phyloP scores from a whole-genome alignment of 169 alveolate species.

The Eimeria zaria region DNA sequence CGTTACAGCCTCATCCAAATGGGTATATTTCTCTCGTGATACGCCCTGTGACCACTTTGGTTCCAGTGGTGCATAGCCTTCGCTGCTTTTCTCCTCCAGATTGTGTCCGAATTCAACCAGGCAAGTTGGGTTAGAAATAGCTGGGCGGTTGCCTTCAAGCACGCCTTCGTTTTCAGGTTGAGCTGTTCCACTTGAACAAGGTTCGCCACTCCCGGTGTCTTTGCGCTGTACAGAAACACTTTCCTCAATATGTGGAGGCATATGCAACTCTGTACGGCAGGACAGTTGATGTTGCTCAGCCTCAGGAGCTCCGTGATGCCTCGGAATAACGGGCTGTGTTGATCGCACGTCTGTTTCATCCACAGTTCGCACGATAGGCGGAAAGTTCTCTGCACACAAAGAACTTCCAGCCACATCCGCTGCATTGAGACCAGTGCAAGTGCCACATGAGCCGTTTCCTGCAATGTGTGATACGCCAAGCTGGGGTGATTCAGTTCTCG shows the following conservation, averaged over 20 bases:
- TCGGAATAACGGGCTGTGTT: background rate
- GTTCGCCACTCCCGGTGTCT: background rate
- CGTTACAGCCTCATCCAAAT: background rate
- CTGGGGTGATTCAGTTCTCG: background rate
- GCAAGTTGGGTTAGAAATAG: background rate
- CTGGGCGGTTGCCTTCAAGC: conserved; percentile 1
- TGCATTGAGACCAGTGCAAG: background rate
- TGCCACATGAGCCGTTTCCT: background rate
- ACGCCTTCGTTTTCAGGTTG: background rate
- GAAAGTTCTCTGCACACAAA: background rate
- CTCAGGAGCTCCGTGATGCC: background rate
- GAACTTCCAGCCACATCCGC: background rate
- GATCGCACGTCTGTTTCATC: background rate
- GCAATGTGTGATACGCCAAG: background rate
- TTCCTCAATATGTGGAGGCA: background rate
- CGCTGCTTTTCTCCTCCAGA: background rate
- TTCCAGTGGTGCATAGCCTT: background rate
- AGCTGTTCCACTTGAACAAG: background rate
- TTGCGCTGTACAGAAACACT: background rate
- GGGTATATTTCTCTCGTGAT: background rate
- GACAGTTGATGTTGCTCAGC: background rate
- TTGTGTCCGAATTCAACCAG: background rate
- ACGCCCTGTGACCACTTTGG: background rate
- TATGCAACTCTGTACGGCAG: background rate
- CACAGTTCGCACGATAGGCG: background rate